phyloP scores from a whole-genome alignment of 2,329 filamentous ascomycete genomes.

The Pezicula radicicola region DNA sequence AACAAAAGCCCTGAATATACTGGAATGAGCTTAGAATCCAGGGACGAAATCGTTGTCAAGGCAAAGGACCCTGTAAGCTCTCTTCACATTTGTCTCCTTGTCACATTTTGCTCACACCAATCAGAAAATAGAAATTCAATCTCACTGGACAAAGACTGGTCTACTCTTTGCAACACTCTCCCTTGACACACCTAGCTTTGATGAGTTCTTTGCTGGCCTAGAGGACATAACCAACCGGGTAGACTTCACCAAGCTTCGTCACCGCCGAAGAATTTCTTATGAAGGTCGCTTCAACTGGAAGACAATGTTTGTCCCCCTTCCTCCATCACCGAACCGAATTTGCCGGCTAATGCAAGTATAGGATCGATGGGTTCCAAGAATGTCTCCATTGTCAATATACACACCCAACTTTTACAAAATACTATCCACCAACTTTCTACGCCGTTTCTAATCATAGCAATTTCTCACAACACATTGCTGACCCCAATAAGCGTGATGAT shows the following conservation, averaged over 20 bases:
- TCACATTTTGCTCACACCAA: background rate
- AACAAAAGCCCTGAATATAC: conserved; percentile 22
- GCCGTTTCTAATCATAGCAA: conserved; percentile 50
- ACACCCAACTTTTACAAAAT: conserved; percentile 51
- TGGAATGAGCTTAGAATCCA: conserved; percentile 5
- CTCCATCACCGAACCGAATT: background rate
- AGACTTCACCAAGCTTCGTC: conserved; percentile 50
- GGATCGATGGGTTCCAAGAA: conserved; percentile 56
- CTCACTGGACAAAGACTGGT: conserved; percentile 44
- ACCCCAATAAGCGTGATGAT: conserved; percentile 48
- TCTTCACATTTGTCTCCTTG: background rate
- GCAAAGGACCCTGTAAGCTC: conserved; percentile 18
- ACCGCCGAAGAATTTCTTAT: conserved; percentile 51
- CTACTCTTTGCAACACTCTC: conserved; percentile 50
- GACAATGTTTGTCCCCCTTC: conserved; percentile 40
- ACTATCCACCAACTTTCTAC: conserved; percentile 54
- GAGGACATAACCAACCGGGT: conserved; percentile 44
- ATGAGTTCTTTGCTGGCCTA: conserved; percentile 51
- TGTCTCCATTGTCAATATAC: conserved; percentile 58
- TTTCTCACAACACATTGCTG: conserved; percentile 53
- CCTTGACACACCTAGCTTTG: conserved; percentile 42
- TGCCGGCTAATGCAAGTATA: conserved; percentile 12
- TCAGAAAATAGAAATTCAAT: conserved; percentile 28
- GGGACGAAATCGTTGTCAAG: conserved; percentile 36
- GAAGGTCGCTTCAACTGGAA: conserved; percentile 58